These are phyloP conservation scores for Tolypocladium pustulatum DNA, from an alignment of 2,329 filamentous ascomycete genomes.

Conservation along the genomic window DNA sequence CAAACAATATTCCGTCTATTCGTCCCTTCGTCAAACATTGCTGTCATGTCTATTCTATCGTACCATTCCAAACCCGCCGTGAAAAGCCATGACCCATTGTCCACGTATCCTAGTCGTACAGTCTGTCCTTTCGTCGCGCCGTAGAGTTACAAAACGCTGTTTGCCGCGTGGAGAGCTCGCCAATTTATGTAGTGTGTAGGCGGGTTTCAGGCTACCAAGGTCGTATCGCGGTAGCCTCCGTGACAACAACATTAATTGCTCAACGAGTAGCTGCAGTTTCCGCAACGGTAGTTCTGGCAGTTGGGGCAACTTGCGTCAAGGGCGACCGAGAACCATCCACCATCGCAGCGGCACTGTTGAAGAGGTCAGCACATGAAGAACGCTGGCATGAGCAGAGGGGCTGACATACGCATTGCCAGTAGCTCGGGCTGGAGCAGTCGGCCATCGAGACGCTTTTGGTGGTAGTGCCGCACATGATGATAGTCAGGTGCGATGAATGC, in stretches of 20 bases:
- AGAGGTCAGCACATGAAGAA: not conserved
- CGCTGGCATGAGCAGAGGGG: no score
- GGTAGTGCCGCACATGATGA: slow-evolving; percentile 1
- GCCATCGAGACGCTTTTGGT: not conserved
- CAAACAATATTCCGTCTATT: not conserved
- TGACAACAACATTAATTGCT: not conserved
- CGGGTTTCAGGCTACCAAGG: not conserved
- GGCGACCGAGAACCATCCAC: slow-evolving; percentile 10
- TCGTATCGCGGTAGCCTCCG: not conserved
- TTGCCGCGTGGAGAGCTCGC: not conserved
- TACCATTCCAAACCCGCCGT: not conserved
- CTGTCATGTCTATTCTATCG: slow-evolving; percentile 2
- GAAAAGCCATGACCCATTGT: not conserved
- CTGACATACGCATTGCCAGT: slow-evolving; percentile 9
- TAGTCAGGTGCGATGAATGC: not conserved
- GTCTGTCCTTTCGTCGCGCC: not conserved
- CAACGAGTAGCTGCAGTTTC: slow-evolving; percentile 9
- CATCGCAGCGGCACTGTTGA: slow-evolving; percentile 9
- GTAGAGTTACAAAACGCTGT: not conserved
- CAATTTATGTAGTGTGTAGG: not conserved
- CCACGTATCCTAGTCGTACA: not conserved
- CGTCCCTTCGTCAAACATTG: slow-evolving; percentile 1
- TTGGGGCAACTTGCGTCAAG: slow-evolving; percentile 9
- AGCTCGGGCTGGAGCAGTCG: not conserved
- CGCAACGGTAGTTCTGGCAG: slow-evolving; percentile 11